A percentile compares a stretch with the other conserved stretches of the same genome.
Evolutionary conservation across 352 stramenopile species (phyloP).

Genomic region (Pythium folliculosum): DNA sequence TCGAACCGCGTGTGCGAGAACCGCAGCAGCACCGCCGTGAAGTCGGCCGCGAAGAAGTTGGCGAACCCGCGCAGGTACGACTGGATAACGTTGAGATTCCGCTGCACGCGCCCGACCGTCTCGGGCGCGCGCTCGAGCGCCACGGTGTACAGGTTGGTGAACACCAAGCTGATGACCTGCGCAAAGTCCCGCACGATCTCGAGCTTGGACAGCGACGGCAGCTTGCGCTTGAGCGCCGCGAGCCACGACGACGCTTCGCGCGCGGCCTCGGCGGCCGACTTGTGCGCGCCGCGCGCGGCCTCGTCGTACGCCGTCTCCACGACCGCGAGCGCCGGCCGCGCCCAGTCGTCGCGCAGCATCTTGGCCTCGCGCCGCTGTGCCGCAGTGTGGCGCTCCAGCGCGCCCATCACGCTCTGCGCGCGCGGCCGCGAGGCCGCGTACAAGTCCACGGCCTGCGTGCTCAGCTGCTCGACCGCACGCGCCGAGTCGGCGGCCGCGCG

Average conservation of each 20-base stretch:
- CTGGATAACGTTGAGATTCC: conserved; percentile 19
- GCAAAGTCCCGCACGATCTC: conserved; percentile 52
- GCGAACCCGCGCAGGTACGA: conserved; percentile 25
- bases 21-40: conserved; percentile 23
- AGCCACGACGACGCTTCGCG: background rate
- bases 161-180: conserved; percentile 44
- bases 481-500: background rate
- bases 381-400: background rate
- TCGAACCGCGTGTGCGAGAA: background rate
- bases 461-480: background rate
- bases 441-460: background rate
- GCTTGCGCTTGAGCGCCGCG: conserved; percentile 17
- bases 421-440: background rate
- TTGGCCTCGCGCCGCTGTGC: conserved; percentile 2
- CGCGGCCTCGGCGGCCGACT: conserved; percentile 1
- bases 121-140: conserved; percentile 27
- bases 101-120: conserved; percentile 14
- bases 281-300: background rate
- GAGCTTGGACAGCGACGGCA: conserved; percentile 44
- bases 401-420: background rate
- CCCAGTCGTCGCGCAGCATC: background rate
- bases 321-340: too few species aligned
- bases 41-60: conserved; percentile 36
- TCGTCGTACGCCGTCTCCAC: conserved; percentile 10
- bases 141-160: conserved; percentile 39